phyloP scores from a whole-genome alignment of 768 basidiomycete species.

The Tylopilus sp. region DNA sequence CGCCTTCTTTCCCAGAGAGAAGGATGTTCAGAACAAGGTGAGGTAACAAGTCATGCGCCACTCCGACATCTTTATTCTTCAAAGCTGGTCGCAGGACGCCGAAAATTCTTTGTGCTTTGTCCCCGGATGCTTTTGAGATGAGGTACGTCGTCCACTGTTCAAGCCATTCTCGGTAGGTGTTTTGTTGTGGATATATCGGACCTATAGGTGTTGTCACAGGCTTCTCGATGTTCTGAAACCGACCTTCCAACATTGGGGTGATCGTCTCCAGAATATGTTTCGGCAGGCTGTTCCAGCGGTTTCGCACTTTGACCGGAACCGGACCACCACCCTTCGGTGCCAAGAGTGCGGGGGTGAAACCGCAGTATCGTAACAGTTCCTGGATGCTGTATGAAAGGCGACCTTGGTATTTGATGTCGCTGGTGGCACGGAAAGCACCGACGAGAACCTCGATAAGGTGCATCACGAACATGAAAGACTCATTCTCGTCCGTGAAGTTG shows the following conservation, averaged over 20 bases:
- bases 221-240: slow-evolving; percentile 52
- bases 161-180: slow-evolving; percentile 96
- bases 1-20: slow-evolving; percentile 64
- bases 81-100: slow-evolving; percentile 74
- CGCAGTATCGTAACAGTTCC: slow-evolving; percentile 83
- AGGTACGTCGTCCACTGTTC: slow-evolving; percentile 85
- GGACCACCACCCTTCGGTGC: slow-evolving; percentile 45
- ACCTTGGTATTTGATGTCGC: slow-evolving; percentile 89
- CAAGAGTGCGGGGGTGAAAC: slow-evolving; percentile 77
- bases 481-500: slow-evolving; percentile 78
- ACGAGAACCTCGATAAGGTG: slow-evolving; percentile 86
- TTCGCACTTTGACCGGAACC: slow-evolving; percentile 62
- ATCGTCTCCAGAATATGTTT: slow-evolving; percentile 84
- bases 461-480: slow-evolving; percentile 74
- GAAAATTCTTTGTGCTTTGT: slow-evolving; percentile 67
- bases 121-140: slow-evolving; percentile 59
- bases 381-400: slow-evolving; percentile 91
- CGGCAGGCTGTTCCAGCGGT: slow-evolving; percentile 75
- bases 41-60: slow-evolving; percentile 89
- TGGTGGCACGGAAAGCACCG: slow-evolving; percentile 87
- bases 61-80: slow-evolving; percentile 85
- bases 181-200: slow-evolving; percentile 74
- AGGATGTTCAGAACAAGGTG: slow-evolving; percentile 87
- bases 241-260: slow-evolving; percentile 74
- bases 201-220: slow-evolving; percentile 41